phyloP scores from a whole-genome alignment of 768 basidiomycete species.

The Dioszegia aurantiaca region DNA sequence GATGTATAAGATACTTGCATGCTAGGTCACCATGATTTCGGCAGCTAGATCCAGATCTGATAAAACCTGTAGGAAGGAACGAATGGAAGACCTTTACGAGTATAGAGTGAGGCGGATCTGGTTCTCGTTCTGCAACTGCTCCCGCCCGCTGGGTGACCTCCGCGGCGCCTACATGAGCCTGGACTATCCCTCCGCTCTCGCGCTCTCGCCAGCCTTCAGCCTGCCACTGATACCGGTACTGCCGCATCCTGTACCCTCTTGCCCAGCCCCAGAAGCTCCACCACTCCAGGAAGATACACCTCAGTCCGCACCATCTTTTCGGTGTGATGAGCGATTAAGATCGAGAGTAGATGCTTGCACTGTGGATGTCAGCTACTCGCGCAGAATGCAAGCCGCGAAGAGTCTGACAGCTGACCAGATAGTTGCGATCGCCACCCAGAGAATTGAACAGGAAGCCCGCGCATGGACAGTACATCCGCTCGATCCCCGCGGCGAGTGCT shows the following conservation, averaged over 20 bases:
- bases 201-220: no score
- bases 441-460: constrained; percentile 40
- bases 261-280: constrained; percentile 25
- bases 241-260: not conserved
- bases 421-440: constrained; percentile 31
- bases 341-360: constrained; percentile 45
- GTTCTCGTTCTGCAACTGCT: no score
- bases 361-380: constrained; percentile 11
- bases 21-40: no score
- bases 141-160: no score
- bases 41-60: no score
- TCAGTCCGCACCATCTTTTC: constrained; percentile 29
- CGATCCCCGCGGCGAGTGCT: not conserved
- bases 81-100: no score
- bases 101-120: no score
- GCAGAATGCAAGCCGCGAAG: not conserved
- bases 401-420: constrained; percentile 25
- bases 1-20: no score
- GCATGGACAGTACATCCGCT: constrained; percentile 42
- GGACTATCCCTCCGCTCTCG: no score
- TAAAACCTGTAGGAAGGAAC: no score
- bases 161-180: no score
- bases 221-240: not conserved
- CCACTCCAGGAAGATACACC: constrained; percentile 25
- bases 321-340: constrained; percentile 29